Evolutionary conservation across 768 basidiomycete genomes (phyloP).

Genomic region (Rhodosporidiobolus odoratus): DNA sequence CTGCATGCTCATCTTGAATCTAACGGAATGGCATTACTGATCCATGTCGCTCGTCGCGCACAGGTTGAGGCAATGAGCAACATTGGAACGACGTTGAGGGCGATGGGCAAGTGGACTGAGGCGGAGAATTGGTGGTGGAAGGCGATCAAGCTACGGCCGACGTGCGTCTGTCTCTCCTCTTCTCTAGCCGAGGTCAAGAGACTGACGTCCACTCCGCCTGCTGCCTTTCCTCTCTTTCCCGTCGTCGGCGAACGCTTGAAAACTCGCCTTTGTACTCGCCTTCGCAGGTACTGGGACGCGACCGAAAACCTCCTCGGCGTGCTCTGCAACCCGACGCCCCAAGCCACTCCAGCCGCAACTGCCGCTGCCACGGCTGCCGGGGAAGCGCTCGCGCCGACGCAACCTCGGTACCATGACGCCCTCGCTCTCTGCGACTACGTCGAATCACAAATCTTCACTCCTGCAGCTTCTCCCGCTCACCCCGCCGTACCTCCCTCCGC

Average conservation of each 20-base stretch:
- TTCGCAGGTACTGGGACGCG: conserved; percentile 41
- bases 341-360: background rate
- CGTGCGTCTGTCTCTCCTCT: conserved; percentile 3
- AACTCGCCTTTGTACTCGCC: no score
- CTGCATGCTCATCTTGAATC: background rate
- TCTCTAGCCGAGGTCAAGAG: background rate
- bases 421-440: conserved; percentile 47
- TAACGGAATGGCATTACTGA: background rate
- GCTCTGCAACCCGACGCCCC: conserved; percentile 39
- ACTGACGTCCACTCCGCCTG: background rate
- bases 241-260: no score
- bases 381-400: background rate
- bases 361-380: background rate
- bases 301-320: conserved; percentile 48
- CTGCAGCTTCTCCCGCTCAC: background rate
- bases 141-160: conserved; percentile 44
- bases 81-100: conserved; percentile 48
- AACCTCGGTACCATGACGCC: conserved; percentile 44
- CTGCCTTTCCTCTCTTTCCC: no score
- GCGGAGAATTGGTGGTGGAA: conserved; percentile 51
- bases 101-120: conserved; percentile 45
- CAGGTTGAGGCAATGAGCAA: conserved; percentile 52
- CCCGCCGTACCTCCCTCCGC: background rate
- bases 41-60: background rate
- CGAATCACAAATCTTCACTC: conserved; percentile 42